These are phyloP conservation scores for Podaxis sp. DNA, from an alignment of 768 basidiomycete genomes.

Conservation along the genomic window DNA sequence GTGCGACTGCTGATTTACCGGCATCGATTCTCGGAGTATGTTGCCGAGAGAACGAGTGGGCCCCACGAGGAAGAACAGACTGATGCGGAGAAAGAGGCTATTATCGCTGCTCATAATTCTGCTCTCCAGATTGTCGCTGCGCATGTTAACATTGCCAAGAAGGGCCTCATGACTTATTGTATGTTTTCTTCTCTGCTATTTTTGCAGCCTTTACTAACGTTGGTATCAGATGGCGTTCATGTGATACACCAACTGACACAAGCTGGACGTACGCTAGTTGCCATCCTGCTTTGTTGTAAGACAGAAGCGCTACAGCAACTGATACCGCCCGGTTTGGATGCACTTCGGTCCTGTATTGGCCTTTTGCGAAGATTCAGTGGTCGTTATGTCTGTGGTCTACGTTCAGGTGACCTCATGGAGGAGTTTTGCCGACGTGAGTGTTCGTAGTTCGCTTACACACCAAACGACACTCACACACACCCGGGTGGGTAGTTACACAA, in stretches of 20 bases:
- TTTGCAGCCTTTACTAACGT: conserved; percentile 4
- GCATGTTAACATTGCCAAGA: conserved; percentile 82
- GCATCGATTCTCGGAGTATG: conserved; percentile 77
- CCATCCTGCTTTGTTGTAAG: conserved; percentile 85
- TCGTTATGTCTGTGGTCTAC: conserved; percentile 87
- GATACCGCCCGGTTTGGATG: conserved; percentile 82
- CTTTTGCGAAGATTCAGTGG: conserved; percentile 88
- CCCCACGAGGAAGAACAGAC: conserved; percentile 52
- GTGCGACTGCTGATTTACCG: conserved; percentile 87
- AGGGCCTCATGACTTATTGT: conserved; percentile 95
- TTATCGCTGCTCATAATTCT: conserved; percentile 72
- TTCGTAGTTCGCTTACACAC: not conserved
- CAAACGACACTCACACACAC: conserved; percentile 4
- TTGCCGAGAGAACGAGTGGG: conserved; percentile 65
- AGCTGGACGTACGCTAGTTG: conserved; percentile 87
- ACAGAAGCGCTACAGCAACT: conserved; percentile 72
- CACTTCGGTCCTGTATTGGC: conserved; percentile 83
- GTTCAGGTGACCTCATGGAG: conserved; percentile 91
- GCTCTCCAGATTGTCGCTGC: conserved; percentile 82
- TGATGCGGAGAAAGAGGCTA: conserved; percentile 76
- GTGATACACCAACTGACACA: conserved; percentile 95
- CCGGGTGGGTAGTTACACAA: conserved; percentile 58
- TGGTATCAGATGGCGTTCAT: conserved; percentile 78
- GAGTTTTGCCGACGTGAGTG: conserved; percentile 85
- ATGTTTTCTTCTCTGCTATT: conserved; percentile 33